A percentile compares a stretch with the other conserved stretches of the same genome.
phyloP scores from a whole-genome alignment of 352 stramenopile genomes.

The Halophytophthora polymorphica region DNA sequence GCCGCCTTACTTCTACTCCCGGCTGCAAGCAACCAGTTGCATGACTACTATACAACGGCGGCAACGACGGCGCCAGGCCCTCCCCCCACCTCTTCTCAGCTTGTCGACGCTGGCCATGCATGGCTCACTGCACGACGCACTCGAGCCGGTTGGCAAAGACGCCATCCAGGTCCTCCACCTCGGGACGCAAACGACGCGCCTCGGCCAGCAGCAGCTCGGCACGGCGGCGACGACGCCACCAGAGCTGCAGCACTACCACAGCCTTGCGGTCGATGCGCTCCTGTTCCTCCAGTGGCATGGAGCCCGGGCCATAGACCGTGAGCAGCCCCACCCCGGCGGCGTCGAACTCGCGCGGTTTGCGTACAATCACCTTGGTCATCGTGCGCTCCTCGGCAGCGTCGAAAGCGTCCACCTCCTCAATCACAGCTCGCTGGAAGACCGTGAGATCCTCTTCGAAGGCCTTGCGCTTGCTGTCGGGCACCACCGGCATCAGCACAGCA shows the following conservation, averaged over 20 bases:
- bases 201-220: slow-evolving; percentile 59
- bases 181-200: slow-evolving; percentile 57
- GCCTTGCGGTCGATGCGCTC: slow-evolving; percentile 82
- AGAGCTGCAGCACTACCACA: slow-evolving; percentile 76
- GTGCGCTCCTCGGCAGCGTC: slow-evolving; percentile 83
- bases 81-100: no score
- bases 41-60: no score
- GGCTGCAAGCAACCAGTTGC: no score
- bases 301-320: slow-evolving; percentile 80
- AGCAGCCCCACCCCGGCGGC: slow-evolving; percentile 67
- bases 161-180: slow-evolving; percentile 24
- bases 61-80: no score
- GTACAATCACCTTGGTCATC: slow-evolving; percentile 85
- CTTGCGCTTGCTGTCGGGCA: slow-evolving; percentile 70
- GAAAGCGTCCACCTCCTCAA: slow-evolving; percentile 86
- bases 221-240: slow-evolving; percentile 74
- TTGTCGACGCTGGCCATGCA: not conserved
- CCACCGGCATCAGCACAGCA: slow-evolving; percentile 64
- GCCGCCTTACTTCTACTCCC: no score
- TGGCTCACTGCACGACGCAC: slow-evolving; percentile 31
- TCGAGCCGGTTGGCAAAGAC: slow-evolving; percentile 17
- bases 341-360: slow-evolving; percentile 83
- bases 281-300: slow-evolving; percentile 87
- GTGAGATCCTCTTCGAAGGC: slow-evolving; percentile 83
- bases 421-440: slow-evolving; percentile 83